phyloP scores from a whole-genome alignment of 495 filamentous ascomycete species.

The Tuber aestivum region DNA sequence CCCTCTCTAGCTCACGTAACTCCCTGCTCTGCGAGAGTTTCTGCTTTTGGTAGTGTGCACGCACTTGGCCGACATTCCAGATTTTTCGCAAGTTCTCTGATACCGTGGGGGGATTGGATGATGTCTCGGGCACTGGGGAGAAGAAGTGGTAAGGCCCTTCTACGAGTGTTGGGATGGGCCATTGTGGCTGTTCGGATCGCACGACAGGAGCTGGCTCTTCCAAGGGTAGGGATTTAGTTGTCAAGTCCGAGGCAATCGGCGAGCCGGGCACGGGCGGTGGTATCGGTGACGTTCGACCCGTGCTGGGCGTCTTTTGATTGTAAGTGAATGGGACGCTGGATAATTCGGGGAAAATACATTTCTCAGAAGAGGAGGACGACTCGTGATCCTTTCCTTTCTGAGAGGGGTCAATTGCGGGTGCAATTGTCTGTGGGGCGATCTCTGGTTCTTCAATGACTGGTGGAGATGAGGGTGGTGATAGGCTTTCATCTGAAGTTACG shows the following conservation, averaged over 20 bases:
- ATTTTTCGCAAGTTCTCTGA: slow-evolving; percentile 22
- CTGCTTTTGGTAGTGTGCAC: slow-evolving; percentile 30
- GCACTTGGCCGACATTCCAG: slow-evolving; percentile 21
- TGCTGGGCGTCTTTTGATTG: slow-evolving; percentile 15
- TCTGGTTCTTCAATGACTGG: background rate
- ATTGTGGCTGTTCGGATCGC: slow-evolving; percentile 5
- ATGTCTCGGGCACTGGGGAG: slow-evolving; percentile 26
- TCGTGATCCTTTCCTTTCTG: background rate
- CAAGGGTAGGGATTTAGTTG: background rate
- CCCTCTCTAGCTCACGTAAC: slow-evolving; percentile 32
- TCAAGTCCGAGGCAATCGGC: background rate
- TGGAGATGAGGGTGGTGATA: background rate
- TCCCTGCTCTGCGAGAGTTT: slow-evolving; percentile 27
- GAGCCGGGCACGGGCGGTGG: background rate
- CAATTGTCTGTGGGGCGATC: background rate
- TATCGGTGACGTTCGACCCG: background rate
- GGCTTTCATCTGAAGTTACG: background rate
- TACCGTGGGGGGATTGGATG: slow-evolving; percentile 26
- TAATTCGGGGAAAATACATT: slow-evolving; percentile 11
- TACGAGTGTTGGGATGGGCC: slow-evolving; percentile 26
- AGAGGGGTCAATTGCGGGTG: background rate
- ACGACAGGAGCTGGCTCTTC: background rate
- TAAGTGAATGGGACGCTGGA: slow-evolving; percentile 26
- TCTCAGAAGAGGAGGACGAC: slow-evolving; percentile 1
- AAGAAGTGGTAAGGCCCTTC: slow-evolving; percentile 23